These are phyloP conservation scores for Harringtonia aguacate DNA, from an alignment of 2,329 filamentous ascomycete species.

Conservation along the genomic window DNA sequence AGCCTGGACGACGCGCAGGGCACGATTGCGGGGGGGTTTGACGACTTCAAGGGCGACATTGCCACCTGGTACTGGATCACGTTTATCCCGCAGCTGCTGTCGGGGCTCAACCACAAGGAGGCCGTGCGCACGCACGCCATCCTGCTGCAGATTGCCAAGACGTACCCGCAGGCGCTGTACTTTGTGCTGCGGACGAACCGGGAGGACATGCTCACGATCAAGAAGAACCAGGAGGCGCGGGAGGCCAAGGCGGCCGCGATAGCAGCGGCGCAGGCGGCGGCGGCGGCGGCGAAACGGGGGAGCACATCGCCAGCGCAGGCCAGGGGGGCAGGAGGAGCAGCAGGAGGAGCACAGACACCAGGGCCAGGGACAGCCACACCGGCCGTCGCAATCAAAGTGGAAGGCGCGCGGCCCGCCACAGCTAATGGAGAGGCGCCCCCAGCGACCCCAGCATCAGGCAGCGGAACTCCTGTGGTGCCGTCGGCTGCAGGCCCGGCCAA, in stretches of 20 bases:
- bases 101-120: constrained; percentile 84
- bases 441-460: neutral
- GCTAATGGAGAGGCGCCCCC: constrained; percentile 33
- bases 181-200: constrained; percentile 88
- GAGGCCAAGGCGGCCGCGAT: constrained; percentile 38
- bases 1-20: constrained; percentile 86
- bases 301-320: neutral
- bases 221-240: constrained; percentile 75
- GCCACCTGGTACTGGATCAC: constrained; percentile 99
- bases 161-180: constrained; percentile 90
- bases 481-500: too few relatives aligned
- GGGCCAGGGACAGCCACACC: too few relatives aligned
- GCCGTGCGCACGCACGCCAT: constrained; percentile 78
- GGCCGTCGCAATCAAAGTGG: too few relatives aligned
- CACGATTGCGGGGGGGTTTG: constrained; percentile 74
- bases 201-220: constrained; percentile 87
- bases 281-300: neutral
- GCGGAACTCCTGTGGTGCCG: too few relatives aligned
- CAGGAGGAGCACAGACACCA: too few relatives aligned
- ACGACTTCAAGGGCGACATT: constrained; percentile 94
- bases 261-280: constrained; percentile 1
- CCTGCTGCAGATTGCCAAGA: constrained; percentile 86
- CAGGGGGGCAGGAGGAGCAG: too few relatives aligned
- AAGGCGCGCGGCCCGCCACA: constrained; percentile 35
- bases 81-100: constrained; percentile 92